Evolutionary conservation across 2,329 filamentous ascomycete genomes (phyloP).

Genomic region (Bretziella fagacearum): DNA sequence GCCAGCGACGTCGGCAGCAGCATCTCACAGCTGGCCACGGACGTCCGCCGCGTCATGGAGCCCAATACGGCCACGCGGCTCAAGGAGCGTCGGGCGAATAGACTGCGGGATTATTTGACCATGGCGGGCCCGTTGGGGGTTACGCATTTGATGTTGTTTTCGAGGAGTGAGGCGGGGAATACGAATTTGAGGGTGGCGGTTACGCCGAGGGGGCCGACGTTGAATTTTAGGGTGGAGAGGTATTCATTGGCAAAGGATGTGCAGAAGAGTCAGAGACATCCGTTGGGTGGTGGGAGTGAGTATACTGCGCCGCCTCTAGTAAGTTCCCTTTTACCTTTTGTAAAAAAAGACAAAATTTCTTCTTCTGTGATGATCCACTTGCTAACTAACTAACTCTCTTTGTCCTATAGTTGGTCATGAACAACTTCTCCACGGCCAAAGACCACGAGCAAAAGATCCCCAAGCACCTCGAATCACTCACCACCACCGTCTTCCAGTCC

Average conservation of each 20-base stretch:
- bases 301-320: conserved; percentile 70
- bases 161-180: conserved; percentile 73
- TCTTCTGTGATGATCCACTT: neutral
- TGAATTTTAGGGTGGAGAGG: conserved; percentile 86
- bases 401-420: conserved; percentile 65
- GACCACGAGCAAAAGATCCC: conserved; percentile 56
- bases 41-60: conserved; percentile 89
- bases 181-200: conserved; percentile 79
- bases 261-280: conserved; percentile 64
- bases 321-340: conserved; percentile 20
- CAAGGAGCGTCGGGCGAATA: conserved; percentile 79
- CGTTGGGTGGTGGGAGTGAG: conserved; percentile 67
- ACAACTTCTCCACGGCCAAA: conserved; percentile 62
- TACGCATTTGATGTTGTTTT: conserved; percentile 84
- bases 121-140: conserved; percentile 94
- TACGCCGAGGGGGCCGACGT: conserved; percentile 75
- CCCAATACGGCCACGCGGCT: conserved; percentile 78
- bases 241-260: conserved; percentile 92
- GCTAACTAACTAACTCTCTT: neutral
- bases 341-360: neutral
- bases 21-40: conserved; percentile 77
- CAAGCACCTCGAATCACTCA: conserved; percentile 81
- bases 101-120: conserved; percentile 75
- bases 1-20: conserved; percentile 84
- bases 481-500: conserved; percentile 88